Percentiles rank a stretch among this genome's conserved stretches.
Conservation (phyloP, 257 asterid genomes). For the Scutellaria galericulata region DNA sequence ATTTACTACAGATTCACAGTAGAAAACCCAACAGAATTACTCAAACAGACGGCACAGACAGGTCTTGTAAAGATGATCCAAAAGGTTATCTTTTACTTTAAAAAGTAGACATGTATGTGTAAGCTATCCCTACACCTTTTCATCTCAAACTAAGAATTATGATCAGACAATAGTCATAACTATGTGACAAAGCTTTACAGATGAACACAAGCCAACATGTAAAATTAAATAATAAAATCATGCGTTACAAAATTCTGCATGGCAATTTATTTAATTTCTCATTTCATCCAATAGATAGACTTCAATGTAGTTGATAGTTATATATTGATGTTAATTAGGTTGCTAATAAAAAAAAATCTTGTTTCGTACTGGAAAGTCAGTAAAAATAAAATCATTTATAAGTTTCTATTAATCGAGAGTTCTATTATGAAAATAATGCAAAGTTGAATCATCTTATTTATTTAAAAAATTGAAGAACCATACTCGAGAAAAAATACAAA, state of each 20-base stretch:
- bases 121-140: slow-evolving; percentile 15
- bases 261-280: not conserved
- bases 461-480: no score
- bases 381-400: no score
- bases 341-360: no score
- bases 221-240: not conserved
- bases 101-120: not conserved
- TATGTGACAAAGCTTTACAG: not conserved
- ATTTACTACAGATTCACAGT: slow-evolving; percentile 8
- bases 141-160: not conserved
- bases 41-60: not conserved
- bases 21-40: slow-evolving; percentile 1
- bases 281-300: not conserved
- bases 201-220: not conserved
- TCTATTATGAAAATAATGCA: no score
- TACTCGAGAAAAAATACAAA: no score
- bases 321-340: no score
- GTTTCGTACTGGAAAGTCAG: no score
- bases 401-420: no score
- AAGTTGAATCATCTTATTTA: no score
- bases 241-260: not conserved
- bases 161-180: not conserved
- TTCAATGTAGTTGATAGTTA: not conserved
- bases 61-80: not conserved
- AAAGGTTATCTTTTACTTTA: not conserved